Evolutionary conservation across 202 grass and related monocot genomes (phyloP).

Genomic region (Elaeis oleifera): DNA sequence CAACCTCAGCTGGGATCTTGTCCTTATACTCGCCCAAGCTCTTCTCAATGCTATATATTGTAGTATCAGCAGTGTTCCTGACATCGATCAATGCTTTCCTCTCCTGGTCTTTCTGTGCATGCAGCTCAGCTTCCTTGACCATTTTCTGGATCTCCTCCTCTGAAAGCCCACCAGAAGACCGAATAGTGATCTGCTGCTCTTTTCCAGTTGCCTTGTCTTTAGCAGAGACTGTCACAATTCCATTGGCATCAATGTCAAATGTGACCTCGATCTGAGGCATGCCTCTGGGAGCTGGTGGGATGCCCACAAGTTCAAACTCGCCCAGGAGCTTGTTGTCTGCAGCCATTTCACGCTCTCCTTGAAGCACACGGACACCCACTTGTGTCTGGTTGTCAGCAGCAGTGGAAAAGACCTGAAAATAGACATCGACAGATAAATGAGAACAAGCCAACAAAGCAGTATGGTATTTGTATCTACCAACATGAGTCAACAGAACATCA

Average conservation of each 20-base stretch:
- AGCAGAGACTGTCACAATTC: slow-evolving; percentile 55
- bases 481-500: too few relatives aligned
- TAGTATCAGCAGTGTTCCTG: slow-evolving; percentile 50
- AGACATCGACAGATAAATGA: background rate
- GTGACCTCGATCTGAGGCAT: slow-evolving; percentile 66
- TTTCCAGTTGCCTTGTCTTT: slow-evolving; percentile 61
- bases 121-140: slow-evolving; percentile 59
- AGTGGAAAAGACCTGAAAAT: slow-evolving; percentile 48
- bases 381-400: slow-evolving; percentile 73
- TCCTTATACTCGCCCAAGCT: slow-evolving; percentile 54
- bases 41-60: slow-evolving; percentile 67
- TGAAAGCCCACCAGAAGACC: slow-evolving; percentile 58
- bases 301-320: slow-evolving; percentile 61
- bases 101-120: slow-evolving; percentile 68
- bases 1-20: slow-evolving; percentile 52
- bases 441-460: too few relatives aligned
- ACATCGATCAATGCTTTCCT: slow-evolving; percentile 61
- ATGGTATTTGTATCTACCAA: too few relatives aligned
- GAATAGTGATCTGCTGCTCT: slow-evolving; percentile 66
- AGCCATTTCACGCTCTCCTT: slow-evolving; percentile 75
- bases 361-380: slow-evolving; percentile 59
- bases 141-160: slow-evolving; percentile 64
- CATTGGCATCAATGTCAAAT: slow-evolving; percentile 68
- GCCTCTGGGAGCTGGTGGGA: slow-evolving; percentile 56
- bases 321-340: slow-evolving; percentile 58